Base-by-base conservation (phyloP, 1,284 basidiomycete genomes). In the Pseudozyma hubeiensis region DNA sequence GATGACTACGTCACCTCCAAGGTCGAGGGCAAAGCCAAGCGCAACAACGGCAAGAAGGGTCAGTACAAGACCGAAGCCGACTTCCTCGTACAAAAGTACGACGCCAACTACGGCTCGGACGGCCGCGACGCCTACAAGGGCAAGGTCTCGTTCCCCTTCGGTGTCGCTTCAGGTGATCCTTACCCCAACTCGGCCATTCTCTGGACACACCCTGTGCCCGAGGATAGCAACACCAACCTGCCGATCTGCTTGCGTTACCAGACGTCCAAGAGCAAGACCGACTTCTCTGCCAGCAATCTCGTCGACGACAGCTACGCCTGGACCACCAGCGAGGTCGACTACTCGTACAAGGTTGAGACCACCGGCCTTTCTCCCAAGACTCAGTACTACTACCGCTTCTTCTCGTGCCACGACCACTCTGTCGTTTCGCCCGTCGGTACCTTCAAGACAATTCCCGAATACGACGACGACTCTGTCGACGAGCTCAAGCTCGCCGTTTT, bases 281-380 rank as follows among this genome's bases (percentile, higher is more conserved):
- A 87, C 7, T 78, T 53, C 35, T 53, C 52, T 9, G 35, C 52
- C 24, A 16, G 44, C n/a, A 78, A 75, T 31, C 81, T 87, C 0
- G 79, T 88, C 47, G 86, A 88, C 63, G 85, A 86, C 29, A 88
- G 88, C 19, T 84, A 88, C 55, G 89, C 87, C 0, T 89, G 88
- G 82, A 89, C 89, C 4, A 88, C 87, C 55, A 88, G 88, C 66
- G 90, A 90, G 70, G 89, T 91, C 43, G 89, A 90, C 81, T 91
- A 87, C 54, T 64, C 59, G 41, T 76, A 89, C 77, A 91, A 91
- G 82, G 88, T 90, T 19, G 89, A 90, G 72, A 89, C 89, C 0
- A 87, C 85, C 1, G 85, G 86, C 17, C 82, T 90, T 30, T 78
- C 85, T 48, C 86, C 89, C 0, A 89, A 90, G 66, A 89, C 88